phyloP scores from a whole-genome alignment of 129 eudicot genomes.

The Chrysanthemum makinoi region DNA sequence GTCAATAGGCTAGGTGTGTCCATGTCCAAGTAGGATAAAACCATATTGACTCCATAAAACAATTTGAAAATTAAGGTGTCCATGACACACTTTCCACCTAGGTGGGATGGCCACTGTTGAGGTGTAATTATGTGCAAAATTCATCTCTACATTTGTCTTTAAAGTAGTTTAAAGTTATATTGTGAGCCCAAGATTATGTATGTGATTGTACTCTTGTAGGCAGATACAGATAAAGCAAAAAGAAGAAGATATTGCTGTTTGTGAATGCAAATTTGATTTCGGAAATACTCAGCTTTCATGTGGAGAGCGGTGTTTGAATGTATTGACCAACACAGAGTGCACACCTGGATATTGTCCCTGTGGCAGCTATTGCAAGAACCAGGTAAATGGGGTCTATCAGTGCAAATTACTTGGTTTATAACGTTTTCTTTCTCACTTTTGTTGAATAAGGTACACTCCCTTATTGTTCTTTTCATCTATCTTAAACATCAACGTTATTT shows the following conservation, averaged over 20 bases:
- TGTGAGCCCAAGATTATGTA: constrained; percentile 15
- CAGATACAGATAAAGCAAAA: constrained; percentile 54
- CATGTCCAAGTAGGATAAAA: too few relatives aligned
- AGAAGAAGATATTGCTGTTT: constrained; percentile 81
- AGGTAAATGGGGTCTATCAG: constrained; percentile 32
- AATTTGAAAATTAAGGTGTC: too few relatives aligned
- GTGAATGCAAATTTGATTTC: constrained; percentile 78
- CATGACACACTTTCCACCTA: too few relatives aligned
- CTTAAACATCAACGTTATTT: background rate
- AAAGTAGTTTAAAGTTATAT: constrained; percentile 8
- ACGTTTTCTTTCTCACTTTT: background rate
- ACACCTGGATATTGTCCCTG: constrained; percentile 86
- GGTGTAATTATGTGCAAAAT: constrained; percentile 9
- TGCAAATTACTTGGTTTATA: background rate
- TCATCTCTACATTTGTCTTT: background rate
- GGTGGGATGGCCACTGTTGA: constrained; percentile 3
- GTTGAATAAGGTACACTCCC: background rate
- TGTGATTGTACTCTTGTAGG: constrained; percentile 36
- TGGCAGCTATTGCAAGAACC: constrained; percentile 66
- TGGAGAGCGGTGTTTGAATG: constrained; percentile 89
- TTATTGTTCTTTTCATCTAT: background rate
- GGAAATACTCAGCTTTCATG: constrained; percentile 75
- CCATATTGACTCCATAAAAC: too few relatives aligned
- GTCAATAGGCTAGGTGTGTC: too few relatives aligned
- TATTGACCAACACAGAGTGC: constrained; percentile 89